Base-by-base conservation (phyloP, 345 rosid species). In the Murraya koenigii region DNA sequence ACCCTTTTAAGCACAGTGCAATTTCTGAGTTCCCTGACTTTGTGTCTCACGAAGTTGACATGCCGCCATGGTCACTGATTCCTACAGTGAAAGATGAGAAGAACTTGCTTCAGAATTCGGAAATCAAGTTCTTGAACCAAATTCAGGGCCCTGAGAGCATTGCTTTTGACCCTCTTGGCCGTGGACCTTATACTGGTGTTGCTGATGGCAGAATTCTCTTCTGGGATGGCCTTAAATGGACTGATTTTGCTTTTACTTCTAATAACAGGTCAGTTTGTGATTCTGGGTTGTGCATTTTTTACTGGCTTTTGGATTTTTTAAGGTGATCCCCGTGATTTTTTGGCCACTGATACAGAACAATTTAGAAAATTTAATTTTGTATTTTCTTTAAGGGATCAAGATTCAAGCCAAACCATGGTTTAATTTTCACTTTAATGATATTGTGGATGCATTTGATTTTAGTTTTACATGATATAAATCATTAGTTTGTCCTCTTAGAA, bases 141-240 rank as follows among this genome's bases (percentile, higher is more conserved):
- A 55, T 93, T 77, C 99, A 95, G 79, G 99, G 99, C 22, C 99
- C 99, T 5, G 99, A 95, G 86, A 95, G 99, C 85, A 52, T 95
- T 61, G 92, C 92, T 7, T 95, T 95, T 79, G 97, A 95, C 75
- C 89, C 93, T 10, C 92, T 72, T 33, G 97, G 98, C 47, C 92
- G 97, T n/a, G 98, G 97, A 7, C 98, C 97, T 15, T 95, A 93
- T 74, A 89, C 98, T 0, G 99, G 98, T 33, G 90, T 95, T 39
- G 99, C 99, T 61, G 98, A 93, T 80, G 99, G 99, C 7, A 84
- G 98, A 41, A 77, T 95, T 47, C 41, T 95, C 72, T 89, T 93
- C 78, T 92, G 95, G 95, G 78, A 93, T 72, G 98, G 99, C 30
- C 67, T 72, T 6, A 82, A 88, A 6, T 95, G 94, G 97, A 81